Conservation (phyloP, 169 alveolate genomes). For the Amoebophrya sp. region DNA sequence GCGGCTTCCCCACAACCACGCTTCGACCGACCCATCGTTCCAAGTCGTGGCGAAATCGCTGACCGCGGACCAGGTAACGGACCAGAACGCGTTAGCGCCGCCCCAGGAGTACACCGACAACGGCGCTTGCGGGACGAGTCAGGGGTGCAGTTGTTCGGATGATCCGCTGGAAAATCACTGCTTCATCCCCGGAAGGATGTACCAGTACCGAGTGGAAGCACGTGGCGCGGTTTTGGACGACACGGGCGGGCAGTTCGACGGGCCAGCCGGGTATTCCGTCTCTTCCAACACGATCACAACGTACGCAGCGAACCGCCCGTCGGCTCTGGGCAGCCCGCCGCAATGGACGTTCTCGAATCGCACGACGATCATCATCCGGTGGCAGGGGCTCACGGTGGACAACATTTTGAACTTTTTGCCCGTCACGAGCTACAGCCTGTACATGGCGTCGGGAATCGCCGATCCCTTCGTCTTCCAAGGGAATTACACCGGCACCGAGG, state of each 20-base stretch:
- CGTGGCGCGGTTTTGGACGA: background rate
- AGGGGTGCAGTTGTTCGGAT: background rate
- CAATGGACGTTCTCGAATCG: background rate
- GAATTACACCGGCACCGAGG: conserved; percentile 12
- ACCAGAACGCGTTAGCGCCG: background rate
- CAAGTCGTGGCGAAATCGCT: background rate
- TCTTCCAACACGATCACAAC: background rate
- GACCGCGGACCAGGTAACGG: background rate
- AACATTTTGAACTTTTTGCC: background rate
- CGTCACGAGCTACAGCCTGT: background rate
- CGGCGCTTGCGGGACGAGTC: background rate
- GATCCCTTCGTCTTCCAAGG: background rate
- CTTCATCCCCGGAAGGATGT: background rate
- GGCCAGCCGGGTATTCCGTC: background rate
- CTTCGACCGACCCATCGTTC: background rate
- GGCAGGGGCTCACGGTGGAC: background rate
- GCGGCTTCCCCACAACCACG: conserved; percentile 12
- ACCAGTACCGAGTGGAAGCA: conserved; percentile 19
- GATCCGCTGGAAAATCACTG: background rate
- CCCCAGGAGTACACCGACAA: background rate
- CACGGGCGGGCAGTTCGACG: conserved; percentile 26
- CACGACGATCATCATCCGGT: background rate
- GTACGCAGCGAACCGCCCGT: background rate
- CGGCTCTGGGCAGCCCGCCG: background rate
- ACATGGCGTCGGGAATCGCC: background rate